Conservation (phyloP, 1,139 yeast species). For the Blastobotrys elegans region DNA sequence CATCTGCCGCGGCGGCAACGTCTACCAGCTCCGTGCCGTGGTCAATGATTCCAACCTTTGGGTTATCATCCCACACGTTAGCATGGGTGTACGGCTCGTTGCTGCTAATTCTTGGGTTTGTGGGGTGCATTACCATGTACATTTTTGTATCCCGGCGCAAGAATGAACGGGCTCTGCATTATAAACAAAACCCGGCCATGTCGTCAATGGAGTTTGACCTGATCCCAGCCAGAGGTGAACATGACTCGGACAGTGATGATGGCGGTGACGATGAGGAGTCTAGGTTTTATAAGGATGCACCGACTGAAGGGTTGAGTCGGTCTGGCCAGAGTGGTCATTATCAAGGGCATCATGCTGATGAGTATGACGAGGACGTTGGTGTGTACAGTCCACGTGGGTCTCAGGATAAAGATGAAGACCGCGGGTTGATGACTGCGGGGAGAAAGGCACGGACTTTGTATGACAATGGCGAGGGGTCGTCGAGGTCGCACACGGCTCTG, state of each 20-base stretch:
- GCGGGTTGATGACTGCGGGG: conserved; percentile 17
- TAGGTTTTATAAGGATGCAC: conserved; percentile 4
- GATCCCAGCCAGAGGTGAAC: conserved; percentile 26
- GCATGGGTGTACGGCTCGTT: conserved; percentile 35
- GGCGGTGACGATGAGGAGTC: conserved; percentile 15
- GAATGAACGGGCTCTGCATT: conserved; percentile 12
- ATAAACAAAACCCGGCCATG: conserved; percentile 19
- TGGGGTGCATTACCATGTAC: conserved; percentile 28
- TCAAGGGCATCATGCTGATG: conserved; percentile 18
- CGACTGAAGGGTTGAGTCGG: neutral
- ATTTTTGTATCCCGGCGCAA: conserved; percentile 27
- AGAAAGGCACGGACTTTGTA: conserved; percentile 23
- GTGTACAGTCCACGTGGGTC: conserved; percentile 13
- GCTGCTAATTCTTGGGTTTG: conserved; percentile 30
- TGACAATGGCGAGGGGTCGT: conserved; percentile 8
- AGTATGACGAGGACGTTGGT: conserved; percentile 16
- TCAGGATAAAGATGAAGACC: conserved; percentile 1
- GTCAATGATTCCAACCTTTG: conserved; percentile 34
- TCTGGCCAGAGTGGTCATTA: conserved; percentile 4
- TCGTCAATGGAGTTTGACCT: conserved; percentile 30
- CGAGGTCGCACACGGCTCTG: neutral
- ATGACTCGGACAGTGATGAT: conserved; percentile 12
- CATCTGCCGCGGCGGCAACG: conserved; percentile 11
- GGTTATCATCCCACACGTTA: conserved; percentile 30
- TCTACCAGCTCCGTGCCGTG: conserved; percentile 16